Conservation (phyloP, 495 filamentous ascomycete species). For the Neurospora tetrasperma region DNA sequence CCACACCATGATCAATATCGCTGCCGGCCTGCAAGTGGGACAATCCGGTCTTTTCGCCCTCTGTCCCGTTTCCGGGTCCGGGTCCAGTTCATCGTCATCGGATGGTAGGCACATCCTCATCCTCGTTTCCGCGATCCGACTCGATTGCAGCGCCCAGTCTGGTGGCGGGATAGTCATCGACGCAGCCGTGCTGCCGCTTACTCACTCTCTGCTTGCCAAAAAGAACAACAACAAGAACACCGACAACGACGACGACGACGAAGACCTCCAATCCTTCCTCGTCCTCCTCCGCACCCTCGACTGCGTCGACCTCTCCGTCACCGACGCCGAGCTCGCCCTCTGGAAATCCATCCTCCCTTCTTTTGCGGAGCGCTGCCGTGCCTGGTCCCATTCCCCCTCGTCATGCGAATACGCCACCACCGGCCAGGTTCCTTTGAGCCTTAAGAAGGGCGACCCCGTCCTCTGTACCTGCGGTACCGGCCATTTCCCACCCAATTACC, state of each 20-base stretch:
- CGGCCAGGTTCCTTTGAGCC: conserved; percentile 18
- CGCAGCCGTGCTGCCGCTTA: conserved; percentile 37
- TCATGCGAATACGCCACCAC: conserved; percentile 38
- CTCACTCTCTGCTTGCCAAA: conserved; percentile 9
- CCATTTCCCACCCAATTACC: conserved; percentile 19
- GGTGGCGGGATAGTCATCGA: conserved; percentile 31
- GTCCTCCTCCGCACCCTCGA: conserved; percentile 14
- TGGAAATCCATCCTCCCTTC: conserved; percentile 43
- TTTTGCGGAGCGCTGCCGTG: conserved; percentile 44
- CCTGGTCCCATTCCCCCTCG: conserved; percentile 34
- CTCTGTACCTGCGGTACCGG: conserved; percentile 30
- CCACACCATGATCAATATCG: conserved; percentile 33
- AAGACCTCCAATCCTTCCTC: conserved; percentile 19
- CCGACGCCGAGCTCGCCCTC: conserved; percentile 33
- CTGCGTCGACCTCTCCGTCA: conserved; percentile 23
- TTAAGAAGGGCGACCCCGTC: conserved; percentile 15
- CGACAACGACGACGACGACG: background rate
- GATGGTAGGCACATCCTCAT: conserved; percentile 26
- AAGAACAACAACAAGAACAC: background rate
- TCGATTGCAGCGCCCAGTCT: conserved; percentile 31
- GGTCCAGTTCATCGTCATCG: background rate
- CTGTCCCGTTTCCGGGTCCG: conserved; percentile 7
- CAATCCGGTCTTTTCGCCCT: conserved; percentile 30
- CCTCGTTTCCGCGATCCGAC: conserved; percentile 29
- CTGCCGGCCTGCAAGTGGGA: conserved; percentile 30